phyloP scores from a whole-genome alignment of 1,139 yeast species.

The Nadsonia commutata region DNA sequence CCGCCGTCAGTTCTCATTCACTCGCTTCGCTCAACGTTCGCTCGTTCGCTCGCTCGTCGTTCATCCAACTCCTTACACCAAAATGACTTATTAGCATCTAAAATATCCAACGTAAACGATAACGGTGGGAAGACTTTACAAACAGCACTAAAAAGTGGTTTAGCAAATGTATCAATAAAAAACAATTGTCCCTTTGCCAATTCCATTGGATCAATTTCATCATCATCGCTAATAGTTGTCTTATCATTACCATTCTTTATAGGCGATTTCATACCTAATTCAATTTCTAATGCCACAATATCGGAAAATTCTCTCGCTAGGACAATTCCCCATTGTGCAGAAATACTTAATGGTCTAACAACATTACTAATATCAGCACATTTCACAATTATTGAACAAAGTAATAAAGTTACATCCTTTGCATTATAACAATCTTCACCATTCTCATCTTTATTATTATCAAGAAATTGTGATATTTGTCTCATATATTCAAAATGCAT shows the following conservation, averaged over 20 bases:
- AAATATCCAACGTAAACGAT: conserved; percentile 26
- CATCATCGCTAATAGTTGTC: not conserved
- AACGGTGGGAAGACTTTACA: conserved; percentile 27
- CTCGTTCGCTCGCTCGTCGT: too few relatives aligned
- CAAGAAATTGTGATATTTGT: conserved; percentile 1
- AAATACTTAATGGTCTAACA: conserved; percentile 59
- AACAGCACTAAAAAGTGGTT: conserved; percentile 53
- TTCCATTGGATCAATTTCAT: conserved; percentile 24
- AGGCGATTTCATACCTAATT: conserved; percentile 16
- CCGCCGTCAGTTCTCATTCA: too few relatives aligned
- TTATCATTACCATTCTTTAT: conserved; percentile 3
- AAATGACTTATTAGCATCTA: conserved; percentile 30
- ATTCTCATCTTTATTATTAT: conserved; percentile 2
- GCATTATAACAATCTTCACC: conserved; percentile 10
- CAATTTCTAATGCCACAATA: conserved; percentile 38
- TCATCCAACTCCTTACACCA: conserved; percentile 28
- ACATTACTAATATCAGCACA: conserved; percentile 94
- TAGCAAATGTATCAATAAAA: conserved; percentile 73
- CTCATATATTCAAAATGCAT: conserved; percentile 64
- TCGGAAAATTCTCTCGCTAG: conserved; percentile 67
- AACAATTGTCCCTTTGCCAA: conserved; percentile 70
- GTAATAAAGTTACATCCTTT: conserved; percentile 20
- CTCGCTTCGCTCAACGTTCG: too few relatives aligned
- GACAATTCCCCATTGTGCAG: conserved; percentile 76
- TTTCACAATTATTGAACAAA: conserved; percentile 60